Base-by-base conservation (phyloP, 257 asterid species). In the Sherardia arvensis region DNA sequence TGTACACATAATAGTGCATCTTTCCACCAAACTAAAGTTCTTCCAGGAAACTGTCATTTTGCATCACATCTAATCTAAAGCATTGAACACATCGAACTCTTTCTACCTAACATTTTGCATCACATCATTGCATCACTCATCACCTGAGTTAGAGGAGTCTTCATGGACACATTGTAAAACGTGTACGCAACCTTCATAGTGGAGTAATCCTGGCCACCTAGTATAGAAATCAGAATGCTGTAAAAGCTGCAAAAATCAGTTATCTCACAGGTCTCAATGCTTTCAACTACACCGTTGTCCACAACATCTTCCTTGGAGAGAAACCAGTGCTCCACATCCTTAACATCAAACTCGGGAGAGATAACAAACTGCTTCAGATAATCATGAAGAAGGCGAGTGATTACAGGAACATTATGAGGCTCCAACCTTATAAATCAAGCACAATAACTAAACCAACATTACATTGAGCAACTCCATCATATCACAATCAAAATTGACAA, bases 41-140 rank as follows among this genome's bases (percentile, higher is more conserved):
- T 69, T 66, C 78, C 67, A 78, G 43, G 59, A 76, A 71, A 7
- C 59, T 62, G 64, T 71, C 81, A 36, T 81, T 81, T 5, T 78
- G 78, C 86, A 81, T 81, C 43, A 81, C 71, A 69, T 81, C 86
- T 54, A 81, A 72, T n/a, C n/a, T n/a, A n/a, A n/a, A 1, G 86
- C 86, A 32, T 81, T 81, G 56, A 78, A 81, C 54, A 81, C 86
- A 17, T 81, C 86, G n/a, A 63, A 81, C 22, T 78, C 81, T 43
- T 78, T 78, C 36, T 27, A 71, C 59, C 78, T 81, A n/a, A n/a
- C n/a, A n/a, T n/a, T n/a, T n/a, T n/a, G n/a, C 8, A 83, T 83
- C 59, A 78, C 48, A 76, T 71, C 45, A 81, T 81, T 45, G 86
- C 86, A 53, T 81, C 86, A 25, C 76, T 73, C 54, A 76, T 73